phyloP scores from a whole-genome alignment of 192 early-diverging fungal species.

The Anaeromyces robustus region DNA sequence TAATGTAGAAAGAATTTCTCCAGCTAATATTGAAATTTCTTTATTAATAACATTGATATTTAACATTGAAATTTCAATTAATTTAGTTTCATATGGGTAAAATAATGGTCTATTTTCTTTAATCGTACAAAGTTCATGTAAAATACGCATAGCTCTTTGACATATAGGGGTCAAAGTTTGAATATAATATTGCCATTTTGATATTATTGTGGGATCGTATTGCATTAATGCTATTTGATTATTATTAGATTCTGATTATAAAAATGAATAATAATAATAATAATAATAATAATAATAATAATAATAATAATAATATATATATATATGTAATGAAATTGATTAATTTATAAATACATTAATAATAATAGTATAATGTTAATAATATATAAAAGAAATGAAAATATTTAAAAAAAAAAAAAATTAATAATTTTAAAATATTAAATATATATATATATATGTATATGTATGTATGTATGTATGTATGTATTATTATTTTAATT shows the following conservation, averaged over 20 bases:
- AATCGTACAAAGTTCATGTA: not conserved
- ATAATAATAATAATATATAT: no score
- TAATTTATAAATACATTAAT: no score
- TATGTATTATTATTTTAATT: no score
- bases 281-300: no score
- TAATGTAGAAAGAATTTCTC: not conserved
- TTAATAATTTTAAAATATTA: no score
- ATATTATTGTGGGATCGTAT: not conserved
- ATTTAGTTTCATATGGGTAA: not conserved
- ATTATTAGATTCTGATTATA: not conserved
- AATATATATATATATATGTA: no score
- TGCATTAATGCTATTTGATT: not conserved
- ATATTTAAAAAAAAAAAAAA: no score
- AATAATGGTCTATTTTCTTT: not conserved
- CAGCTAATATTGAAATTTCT: not conserved
- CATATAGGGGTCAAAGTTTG: not conserved
- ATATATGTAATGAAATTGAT: no score
- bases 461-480: no score
- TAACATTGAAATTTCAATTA: not conserved
- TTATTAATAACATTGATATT: not conserved
- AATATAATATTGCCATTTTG: not conserved
- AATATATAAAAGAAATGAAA: no score
- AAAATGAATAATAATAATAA: no score
- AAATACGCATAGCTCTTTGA: not conserved
- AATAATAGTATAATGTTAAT: no score